Evolutionary conservation across 768 basidiomycete species (phyloP), one percentile per base, ranked within the genome.

Genomic region (Kwoniella bestiolae): DNA sequence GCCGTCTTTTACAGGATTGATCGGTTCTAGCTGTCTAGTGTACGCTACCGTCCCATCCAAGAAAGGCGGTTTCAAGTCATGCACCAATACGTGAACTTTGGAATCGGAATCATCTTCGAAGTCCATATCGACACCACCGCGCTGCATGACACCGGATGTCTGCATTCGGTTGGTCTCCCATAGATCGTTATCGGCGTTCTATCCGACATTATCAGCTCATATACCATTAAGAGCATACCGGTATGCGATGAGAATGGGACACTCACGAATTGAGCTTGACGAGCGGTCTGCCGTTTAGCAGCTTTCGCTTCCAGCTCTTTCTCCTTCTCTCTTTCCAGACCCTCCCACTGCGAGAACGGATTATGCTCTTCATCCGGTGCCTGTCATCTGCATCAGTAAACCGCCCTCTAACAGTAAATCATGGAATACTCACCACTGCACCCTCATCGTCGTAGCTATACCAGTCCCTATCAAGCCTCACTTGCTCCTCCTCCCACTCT

Each of bases 121-220:
- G 75, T 98, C 94, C 25, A 94, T 85, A 77, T 99, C 94, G 52
- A 99, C 86, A 3, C 87, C 84, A 70, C 88, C 90, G 34, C 91
- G 89, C 8, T 91, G 91, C 0, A 92, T 91, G 21, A 97, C 90
- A 75, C 96, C 96, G 2, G 96, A 98, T 0, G 92, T 92, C 9
- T 92, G 84, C 90, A 99, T 94, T 76, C 95, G 91, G 77, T 98
- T 98, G 7, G 91, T 91, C 83, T 99, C 96, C 96, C 96, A 99
- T 11, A 95, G 83, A 75, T 99, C 96, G 74, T 96, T 98, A 80
- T 99, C 96, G 25, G 92, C 92, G 74, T 98, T 97, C 91, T 94
- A 44, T n/a, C 7, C 3, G 21, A 65, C 46, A 26, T 68, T 8
- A 34, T 73, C 29, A 77, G 73, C 75, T 14, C 26, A 23, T 7